phyloP scores from a whole-genome alignment of 768 basidiomycete species.

The Hericium coralloides region DNA sequence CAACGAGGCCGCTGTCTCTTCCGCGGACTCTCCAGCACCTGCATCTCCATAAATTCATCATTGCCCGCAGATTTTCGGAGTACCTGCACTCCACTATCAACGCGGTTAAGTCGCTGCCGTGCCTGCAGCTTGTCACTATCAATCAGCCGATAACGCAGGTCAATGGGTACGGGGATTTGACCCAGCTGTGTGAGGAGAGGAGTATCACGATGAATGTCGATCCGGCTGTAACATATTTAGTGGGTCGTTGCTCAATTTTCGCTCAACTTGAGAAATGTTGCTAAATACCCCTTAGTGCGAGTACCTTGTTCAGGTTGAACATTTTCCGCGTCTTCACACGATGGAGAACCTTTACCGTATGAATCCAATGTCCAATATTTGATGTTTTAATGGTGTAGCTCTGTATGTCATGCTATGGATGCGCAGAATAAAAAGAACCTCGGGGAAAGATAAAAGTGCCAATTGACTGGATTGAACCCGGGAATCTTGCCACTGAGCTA shows the following conservation, averaged over 20 bases:
- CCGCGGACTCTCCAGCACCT: not conserved
- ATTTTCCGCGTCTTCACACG: too few relatives aligned
- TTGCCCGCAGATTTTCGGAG: not conserved
- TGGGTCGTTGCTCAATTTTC: not conserved
- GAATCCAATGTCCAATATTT: too few relatives aligned
- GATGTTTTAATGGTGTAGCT: too few relatives aligned
- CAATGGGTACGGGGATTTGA: not conserved
- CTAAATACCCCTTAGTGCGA: not conserved
- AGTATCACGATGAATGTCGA: not conserved
- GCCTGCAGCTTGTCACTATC: not conserved
- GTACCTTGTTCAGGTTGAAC: not conserved
- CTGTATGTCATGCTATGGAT: too few relatives aligned
- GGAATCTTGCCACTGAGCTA: not conserved
- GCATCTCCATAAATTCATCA: not conserved
- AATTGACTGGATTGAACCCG: slow-evolving; percentile 17
- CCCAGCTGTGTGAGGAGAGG: not conserved
- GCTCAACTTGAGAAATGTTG: not conserved
- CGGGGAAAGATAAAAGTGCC: slow-evolving; percentile 7
- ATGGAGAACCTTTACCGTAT: too few relatives aligned
- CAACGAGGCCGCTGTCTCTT: not conserved
- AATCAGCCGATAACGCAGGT: not conserved
- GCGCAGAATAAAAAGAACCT: too few relatives aligned
- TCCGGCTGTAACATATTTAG: not conserved
- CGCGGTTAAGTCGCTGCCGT: not conserved
- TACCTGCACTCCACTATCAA: not conserved